Evolutionary conservation across 441 rosid genomes (phyloP).

Genomic region (Erysimum pusillum): DNA sequence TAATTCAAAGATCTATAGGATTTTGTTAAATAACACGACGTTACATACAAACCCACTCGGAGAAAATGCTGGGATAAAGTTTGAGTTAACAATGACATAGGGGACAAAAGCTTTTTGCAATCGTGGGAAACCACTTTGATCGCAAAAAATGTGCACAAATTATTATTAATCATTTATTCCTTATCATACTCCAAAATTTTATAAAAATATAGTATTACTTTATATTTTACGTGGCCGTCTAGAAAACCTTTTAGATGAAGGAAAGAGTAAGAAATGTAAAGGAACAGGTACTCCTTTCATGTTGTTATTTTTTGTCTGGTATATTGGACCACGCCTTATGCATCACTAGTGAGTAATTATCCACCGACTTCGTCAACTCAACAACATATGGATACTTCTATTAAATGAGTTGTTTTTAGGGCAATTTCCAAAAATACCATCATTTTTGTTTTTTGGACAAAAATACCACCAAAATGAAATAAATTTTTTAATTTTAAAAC

Average conservation of each 20-base stretch:
- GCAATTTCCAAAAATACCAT: no score
- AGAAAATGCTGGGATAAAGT: constrained; percentile 31
- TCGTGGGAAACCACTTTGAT: constrained; percentile 46
- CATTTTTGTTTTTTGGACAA: no score
- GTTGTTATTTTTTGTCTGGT: neutral
- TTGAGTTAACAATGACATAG: neutral
- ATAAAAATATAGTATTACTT: neutral
- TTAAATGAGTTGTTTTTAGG: neutral
- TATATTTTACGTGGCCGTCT: constrained; percentile 27
- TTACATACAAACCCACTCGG: constrained; percentile 27
- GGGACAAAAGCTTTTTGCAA: constrained; percentile 33
- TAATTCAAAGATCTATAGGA: neutral
- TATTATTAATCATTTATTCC: constrained; percentile 5
- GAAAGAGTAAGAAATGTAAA: constrained; percentile 20
- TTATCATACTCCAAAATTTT: neutral
- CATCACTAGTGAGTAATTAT: constrained; percentile 24
- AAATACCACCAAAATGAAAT: no score
- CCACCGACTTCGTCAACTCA: constrained; percentile 40
- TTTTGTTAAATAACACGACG: constrained; percentile 17
- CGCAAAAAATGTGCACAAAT: constrained; percentile 7
- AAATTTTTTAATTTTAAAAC: no score
- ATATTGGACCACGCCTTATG: constrained; percentile 28
- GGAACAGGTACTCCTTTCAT: constrained; percentile 20
- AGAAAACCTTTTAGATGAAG: constrained; percentile 27
- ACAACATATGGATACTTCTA: constrained; percentile 7